These are phyloP conservation scores for Sordaria brevicollis DNA, from an alignment of 495 filamentous ascomycete genomes.

Conservation along the genomic window DNA sequence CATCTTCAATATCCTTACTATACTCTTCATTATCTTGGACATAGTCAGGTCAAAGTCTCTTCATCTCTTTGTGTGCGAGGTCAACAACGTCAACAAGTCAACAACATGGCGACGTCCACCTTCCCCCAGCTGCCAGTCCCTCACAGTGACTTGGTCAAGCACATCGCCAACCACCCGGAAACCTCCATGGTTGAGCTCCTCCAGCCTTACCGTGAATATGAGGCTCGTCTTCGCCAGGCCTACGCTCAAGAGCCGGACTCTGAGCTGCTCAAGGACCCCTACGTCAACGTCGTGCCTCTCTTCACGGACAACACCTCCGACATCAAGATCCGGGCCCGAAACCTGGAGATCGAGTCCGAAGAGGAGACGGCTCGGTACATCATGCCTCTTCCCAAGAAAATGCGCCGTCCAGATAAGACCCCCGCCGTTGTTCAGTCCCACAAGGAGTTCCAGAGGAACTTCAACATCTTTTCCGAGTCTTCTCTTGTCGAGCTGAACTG, in stretches of 20 bases:
- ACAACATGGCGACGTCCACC: slow-evolving; percentile 23
- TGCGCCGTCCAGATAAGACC: slow-evolving; percentile 48
- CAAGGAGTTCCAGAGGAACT: slow-evolving; percentile 64
- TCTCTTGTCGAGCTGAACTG: slow-evolving; percentile 55
- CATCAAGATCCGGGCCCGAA: slow-evolving; percentile 52
- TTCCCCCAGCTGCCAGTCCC: slow-evolving; percentile 36
- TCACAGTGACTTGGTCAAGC: slow-evolving; percentile 31
- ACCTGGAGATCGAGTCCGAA: slow-evolving; percentile 46
- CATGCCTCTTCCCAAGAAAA: slow-evolving; percentile 50
- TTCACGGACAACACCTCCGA: slow-evolving; percentile 46
- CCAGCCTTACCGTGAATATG: slow-evolving; percentile 58
- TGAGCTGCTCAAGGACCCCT: slow-evolving; percentile 44
- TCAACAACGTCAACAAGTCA: neutral
- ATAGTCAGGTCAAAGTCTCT: neutral
- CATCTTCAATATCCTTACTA: neutral
- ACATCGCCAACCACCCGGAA: slow-evolving; percentile 39
- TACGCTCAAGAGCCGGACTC: slow-evolving; percentile 62
- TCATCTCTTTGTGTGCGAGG: neutral
- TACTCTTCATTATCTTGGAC: neutral
- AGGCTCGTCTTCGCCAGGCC: slow-evolving; percentile 54
- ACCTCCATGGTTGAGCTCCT: slow-evolving; percentile 47
- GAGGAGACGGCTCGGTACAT: slow-evolving; percentile 58
- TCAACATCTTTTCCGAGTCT: slow-evolving; percentile 66
- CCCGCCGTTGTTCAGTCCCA: slow-evolving; percentile 54
- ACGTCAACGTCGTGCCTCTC: slow-evolving; percentile 60